These are phyloP conservation scores for Capsella rubella DNA, from an alignment of 441 rosid genomes.

Conservation along the genomic window DNA sequence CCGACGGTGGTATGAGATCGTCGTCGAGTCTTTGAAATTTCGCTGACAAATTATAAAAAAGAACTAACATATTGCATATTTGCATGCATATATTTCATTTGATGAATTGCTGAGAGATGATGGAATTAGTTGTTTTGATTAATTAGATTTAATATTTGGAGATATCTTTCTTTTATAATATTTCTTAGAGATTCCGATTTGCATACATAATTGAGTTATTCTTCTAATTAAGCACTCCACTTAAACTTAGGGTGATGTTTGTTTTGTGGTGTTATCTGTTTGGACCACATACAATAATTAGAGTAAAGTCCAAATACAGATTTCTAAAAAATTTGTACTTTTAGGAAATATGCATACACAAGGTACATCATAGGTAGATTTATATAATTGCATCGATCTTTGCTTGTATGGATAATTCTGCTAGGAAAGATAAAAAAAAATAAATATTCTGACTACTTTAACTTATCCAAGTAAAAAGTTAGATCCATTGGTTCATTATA, in stretches of 20 bases:
- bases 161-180: neutral
- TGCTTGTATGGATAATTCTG: neutral
- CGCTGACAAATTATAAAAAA: neutral
- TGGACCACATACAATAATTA: constrained; percentile 32
- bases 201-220: neutral
- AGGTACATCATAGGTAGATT: constrained; percentile 17
- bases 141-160: neutral
- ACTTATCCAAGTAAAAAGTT: too few relatives aligned
- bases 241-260: constrained; percentile 30
- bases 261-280: constrained; percentile 11
- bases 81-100: constrained; percentile 3
- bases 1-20: constrained; percentile 34
- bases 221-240: constrained; percentile 20
- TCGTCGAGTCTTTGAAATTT: constrained; percentile 10
- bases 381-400: constrained; percentile 5
- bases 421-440: neutral
- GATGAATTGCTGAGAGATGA: neutral
- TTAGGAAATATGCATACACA: neutral
- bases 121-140: neutral
- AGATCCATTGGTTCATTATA: neutral
- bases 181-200: constrained; percentile 31
- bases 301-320: constrained; percentile 18
- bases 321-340: neutral
- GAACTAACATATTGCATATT: constrained; percentile 12
- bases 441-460: neutral